These are phyloP conservation scores for Parafenestella ontariensis DNA, from an alignment of 2,329 filamentous ascomycete genomes.

Conservation along the genomic window DNA sequence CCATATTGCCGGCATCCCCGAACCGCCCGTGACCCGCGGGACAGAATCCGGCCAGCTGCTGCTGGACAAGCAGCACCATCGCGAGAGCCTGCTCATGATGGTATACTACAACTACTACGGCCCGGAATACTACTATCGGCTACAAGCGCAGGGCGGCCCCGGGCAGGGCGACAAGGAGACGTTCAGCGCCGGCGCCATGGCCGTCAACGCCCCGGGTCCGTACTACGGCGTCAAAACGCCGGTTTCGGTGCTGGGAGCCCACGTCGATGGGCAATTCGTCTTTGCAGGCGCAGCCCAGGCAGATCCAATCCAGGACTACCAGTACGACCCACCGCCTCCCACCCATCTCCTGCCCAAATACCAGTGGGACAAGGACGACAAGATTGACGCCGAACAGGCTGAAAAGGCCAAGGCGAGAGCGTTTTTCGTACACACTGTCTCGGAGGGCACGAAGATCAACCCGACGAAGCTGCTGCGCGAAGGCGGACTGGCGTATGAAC, in stretches of 20 bases:
- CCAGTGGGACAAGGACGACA: slow-evolving; percentile 6
- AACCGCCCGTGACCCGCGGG: slow-evolving; percentile 30
- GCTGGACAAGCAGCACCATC: slow-evolving; percentile 57
- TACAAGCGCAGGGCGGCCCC: slow-evolving; percentile 53
- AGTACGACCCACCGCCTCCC: slow-evolving; percentile 8
- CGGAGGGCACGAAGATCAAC: slow-evolving; percentile 8
- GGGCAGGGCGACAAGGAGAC: slow-evolving; percentile 59
- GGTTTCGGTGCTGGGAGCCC: slow-evolving; percentile 37
- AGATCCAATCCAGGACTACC: slow-evolving; percentile 19
- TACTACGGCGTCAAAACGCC: slow-evolving; percentile 50
- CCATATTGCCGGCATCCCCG: slow-evolving; percentile 49
- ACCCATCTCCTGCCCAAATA: slow-evolving; percentile 6
- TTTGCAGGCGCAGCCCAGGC: slow-evolving; percentile 16
- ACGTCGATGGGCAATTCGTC: slow-evolving; percentile 4
- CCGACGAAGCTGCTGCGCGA: slow-evolving; percentile 11
- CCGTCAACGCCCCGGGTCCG: slow-evolving; percentile 37
- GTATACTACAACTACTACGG: slow-evolving; percentile 64
- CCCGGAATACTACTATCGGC: slow-evolving; percentile 57
- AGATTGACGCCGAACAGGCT: neutral
- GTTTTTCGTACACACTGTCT: neutral
- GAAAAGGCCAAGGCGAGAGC: slow-evolving; percentile 4
- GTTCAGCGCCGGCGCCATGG: slow-evolving; percentile 54
- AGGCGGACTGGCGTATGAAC: slow-evolving; percentile 2
- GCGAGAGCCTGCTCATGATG: slow-evolving; percentile 56
- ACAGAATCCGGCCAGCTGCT: slow-evolving; percentile 59